Evolutionary conservation across 192 early-diverging fungal genomes (phyloP).

Genomic region (Dimargaris xerosporica): DNA sequence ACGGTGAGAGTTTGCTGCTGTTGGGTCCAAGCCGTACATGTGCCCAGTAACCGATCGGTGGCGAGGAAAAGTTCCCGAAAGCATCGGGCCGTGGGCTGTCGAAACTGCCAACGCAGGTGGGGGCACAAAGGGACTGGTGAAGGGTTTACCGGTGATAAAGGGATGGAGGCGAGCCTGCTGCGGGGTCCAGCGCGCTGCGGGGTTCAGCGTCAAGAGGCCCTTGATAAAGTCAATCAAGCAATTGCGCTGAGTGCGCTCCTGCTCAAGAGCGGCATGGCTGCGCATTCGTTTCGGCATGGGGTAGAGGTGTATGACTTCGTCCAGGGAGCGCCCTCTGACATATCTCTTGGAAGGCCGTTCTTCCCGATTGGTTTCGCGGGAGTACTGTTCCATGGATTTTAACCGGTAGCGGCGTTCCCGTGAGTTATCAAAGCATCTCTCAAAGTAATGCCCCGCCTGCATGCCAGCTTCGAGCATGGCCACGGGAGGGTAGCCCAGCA

Average conservation of each 20-base stretch:
- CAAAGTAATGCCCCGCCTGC: constrained; percentile 72
- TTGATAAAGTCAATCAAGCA: constrained; percentile 85
- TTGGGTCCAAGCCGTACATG: background rate
- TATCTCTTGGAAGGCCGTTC: constrained; percentile 91
- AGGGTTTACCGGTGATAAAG: constrained; percentile 83
- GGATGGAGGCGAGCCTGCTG: constrained; percentile 89
- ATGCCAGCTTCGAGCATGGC: constrained; percentile 94
- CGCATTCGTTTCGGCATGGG: constrained; percentile 50
- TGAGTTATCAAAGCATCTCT: constrained; percentile 34
- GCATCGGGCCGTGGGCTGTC: background rate
- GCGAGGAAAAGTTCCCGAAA: background rate
- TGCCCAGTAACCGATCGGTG: background rate
- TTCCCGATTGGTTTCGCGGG: constrained; percentile 56
- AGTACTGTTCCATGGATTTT: constrained; percentile 69
- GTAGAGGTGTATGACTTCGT: constrained; percentile 76
- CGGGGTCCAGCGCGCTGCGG: constrained; percentile 86
- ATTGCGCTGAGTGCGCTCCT: constrained; percentile 34
- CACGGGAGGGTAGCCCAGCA: constrained; percentile 73
- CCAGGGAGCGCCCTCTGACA: constrained; percentile 69
- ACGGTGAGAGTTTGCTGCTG: background rate
- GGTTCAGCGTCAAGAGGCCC: constrained; percentile 82
- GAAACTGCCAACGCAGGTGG: constrained; percentile 10
- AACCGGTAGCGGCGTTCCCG: constrained; percentile 37
- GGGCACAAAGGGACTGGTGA: constrained; percentile 50
- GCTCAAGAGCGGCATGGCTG: constrained; percentile 22